phyloP scores from a whole-genome alignment of 2,329 filamentous ascomycete species.

The Penicillium sp. region DNA sequence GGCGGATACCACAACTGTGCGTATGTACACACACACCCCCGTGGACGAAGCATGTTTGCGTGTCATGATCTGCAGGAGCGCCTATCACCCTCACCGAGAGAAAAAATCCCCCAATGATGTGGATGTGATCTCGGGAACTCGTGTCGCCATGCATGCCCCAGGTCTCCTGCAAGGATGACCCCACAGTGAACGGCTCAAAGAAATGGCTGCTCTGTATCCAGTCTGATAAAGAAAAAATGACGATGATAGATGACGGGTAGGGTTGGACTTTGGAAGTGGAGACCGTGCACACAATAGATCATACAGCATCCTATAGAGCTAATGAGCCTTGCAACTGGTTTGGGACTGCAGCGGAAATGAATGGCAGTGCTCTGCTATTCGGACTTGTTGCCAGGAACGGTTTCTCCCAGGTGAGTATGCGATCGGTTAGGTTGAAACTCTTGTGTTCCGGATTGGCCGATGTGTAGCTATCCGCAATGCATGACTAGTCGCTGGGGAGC shows the following conservation, averaged over 20 bases:
- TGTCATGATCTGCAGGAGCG: background rate
- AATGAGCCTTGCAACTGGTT: background rate
- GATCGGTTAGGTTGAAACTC: background rate
- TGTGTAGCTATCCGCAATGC: conserved; percentile 12
- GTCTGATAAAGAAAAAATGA: conserved; percentile 11
- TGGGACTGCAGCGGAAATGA: too few species aligned
- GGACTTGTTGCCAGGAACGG: too few species aligned
- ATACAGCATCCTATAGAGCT: background rate
- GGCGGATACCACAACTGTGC: too few species aligned
- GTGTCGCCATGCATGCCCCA: conserved; percentile 18
- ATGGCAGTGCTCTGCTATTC: too few species aligned
- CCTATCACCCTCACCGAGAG: too few species aligned
- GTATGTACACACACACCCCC: background rate
- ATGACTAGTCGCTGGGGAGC: conserved; percentile 10
- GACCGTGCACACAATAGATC: background rate
- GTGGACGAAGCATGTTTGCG: background rate
- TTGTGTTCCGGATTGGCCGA: conserved; percentile 7
- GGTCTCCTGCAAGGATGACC: conserved; percentile 20
- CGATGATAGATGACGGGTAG: conserved; percentile 2
- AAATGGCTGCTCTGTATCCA: conserved; percentile 14
- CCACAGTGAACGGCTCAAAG: conserved; percentile 19
- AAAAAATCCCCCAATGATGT: conserved; percentile 9
- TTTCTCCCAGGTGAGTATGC: too few species aligned
- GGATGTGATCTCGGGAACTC: conserved; percentile 6
- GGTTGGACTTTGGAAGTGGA: too few species aligned